Base-by-base conservation (phyloP, 2,329 filamentous ascomycete genomes). In the Sarocladium kiliense region DNA sequence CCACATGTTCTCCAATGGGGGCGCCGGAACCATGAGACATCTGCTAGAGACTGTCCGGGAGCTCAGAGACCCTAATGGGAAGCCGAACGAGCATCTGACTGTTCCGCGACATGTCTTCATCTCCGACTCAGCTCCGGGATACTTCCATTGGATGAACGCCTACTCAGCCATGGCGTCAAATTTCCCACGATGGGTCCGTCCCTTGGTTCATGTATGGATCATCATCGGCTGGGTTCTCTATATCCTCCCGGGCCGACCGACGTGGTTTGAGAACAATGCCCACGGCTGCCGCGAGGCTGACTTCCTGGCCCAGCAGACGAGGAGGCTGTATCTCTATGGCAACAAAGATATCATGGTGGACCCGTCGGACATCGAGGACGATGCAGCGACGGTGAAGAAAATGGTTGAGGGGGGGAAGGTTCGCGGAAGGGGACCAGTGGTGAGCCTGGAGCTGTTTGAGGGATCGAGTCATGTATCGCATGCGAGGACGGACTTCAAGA, bases 1-100 rank as follows among this genome's bases (percentile, higher is more conserved):
- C 12, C 79, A 81, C 59, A 57, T 73, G 32, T 80, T 81, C 61
- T 81, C 78, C 37, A 81, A 82, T 59, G 78, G 78, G 54, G 79
- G 79, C 47, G 68, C 73, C n/a, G n/a, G n/a, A n/a, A n/a, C n/a
- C n/a, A n/a, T n/a, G n/a, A n/a, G n/a, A n/a, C n/a, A n/a, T n/a
- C n/a, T n/a, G n/a, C n/a, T n/a, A n/a, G n/a, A n/a, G n/a, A n/a
- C n/a, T n/a, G n/a, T n/a, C n/a, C n/a, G n/a, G n/a, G n/a, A n/a
- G n/a, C n/a, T n/a, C n/a, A n/a, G n/a, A n/a, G n/a, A n/a, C n/a
- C n/a, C n/a, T n/a, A n/a, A n/a, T n/a, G n/a, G n/a, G n/a, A n/a
- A n/a, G n/a, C n/a, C n/a, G n/a, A n/a, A n/a, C n/a, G n/a, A n/a
- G n/a, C n/a, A n/a, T n/a, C 23, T 78, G 53, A 21, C 63, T 2